phyloP scores from a whole-genome alignment of 1,284 basidiomycete genomes.

The Sutorius eximius region DNA sequence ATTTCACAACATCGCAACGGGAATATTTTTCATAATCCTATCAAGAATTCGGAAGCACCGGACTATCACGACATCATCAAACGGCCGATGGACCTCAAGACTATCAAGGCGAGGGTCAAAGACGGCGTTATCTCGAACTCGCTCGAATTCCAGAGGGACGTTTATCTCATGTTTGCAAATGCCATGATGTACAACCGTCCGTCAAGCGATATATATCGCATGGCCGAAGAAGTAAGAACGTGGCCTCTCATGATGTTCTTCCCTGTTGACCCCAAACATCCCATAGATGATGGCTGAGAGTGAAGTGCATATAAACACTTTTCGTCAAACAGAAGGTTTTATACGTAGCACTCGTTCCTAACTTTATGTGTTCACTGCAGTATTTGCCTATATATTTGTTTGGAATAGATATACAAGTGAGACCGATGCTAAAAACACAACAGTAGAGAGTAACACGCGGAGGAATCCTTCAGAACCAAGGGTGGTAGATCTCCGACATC shows the following conservation, averaged over 20 bases:
- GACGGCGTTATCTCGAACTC: conserved; percentile 80
- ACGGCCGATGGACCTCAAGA: conserved; percentile 90
- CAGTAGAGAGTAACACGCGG: neutral
- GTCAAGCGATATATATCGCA: conserved; percentile 77
- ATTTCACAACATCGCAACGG: conserved; percentile 85
- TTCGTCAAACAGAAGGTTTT: conserved; percentile 75
- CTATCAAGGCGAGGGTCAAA: conserved; percentile 78
- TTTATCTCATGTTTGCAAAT: conserved; percentile 92
- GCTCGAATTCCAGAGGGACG: conserved; percentile 85
- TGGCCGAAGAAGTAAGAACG: conserved; percentile 81
- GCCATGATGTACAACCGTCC: conserved; percentile 94
- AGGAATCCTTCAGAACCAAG: conserved; percentile 66
- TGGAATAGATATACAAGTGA: conserved; percentile 6
- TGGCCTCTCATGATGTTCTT: conserved; percentile 2
- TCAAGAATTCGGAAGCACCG: conserved; percentile 83
- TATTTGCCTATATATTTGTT: conserved; percentile 4
- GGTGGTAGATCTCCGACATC: conserved; percentile 79
- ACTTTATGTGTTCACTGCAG: neutral
- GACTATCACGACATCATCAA: conserved; percentile 91
- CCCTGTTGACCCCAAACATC: neutral
- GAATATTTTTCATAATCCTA: conserved; percentile 88
- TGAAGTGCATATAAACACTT: conserved; percentile 73
- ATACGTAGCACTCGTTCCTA: conserved; percentile 44
- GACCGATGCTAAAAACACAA: conserved; percentile 1
- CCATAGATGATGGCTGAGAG: conserved; percentile 82